Percentiles rank a stretch among this genome's conserved stretches.
phyloP scores from a whole-genome alignment of 192 early-diverging fungal genomes.

The Radiomyces spectabilis region DNA sequence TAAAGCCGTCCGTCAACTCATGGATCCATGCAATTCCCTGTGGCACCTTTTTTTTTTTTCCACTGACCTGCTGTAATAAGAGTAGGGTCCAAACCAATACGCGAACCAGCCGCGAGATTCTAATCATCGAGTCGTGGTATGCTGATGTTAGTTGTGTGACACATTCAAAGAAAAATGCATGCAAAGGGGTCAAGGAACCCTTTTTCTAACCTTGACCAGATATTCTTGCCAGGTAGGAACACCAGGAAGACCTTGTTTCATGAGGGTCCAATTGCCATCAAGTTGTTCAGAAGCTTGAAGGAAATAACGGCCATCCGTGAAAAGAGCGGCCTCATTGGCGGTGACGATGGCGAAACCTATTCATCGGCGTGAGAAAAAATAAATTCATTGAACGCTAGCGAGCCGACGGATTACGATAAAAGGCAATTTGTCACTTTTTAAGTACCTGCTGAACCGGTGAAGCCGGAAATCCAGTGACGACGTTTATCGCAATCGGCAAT shows the following conservation, averaged over 20 bases:
- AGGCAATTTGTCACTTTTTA: not conserved
- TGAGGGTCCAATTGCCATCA: slow-evolving; percentile 88
- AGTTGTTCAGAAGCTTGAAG: slow-evolving; percentile 91
- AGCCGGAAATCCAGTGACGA: slow-evolving; percentile 87
- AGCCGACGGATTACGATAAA: too few relatives aligned
- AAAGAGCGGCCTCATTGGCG: slow-evolving; percentile 70
- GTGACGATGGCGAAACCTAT: slow-evolving; percentile 81
- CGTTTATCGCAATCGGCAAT: slow-evolving; percentile 84
- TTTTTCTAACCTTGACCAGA: slow-evolving; percentile 55
- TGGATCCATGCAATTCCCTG: too few relatives aligned
- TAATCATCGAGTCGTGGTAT: too few relatives aligned
- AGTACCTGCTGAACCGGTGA: slow-evolving; percentile 92
- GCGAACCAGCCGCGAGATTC: slow-evolving; percentile 63
- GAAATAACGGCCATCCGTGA: slow-evolving; percentile 98
- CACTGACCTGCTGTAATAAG: slow-evolving; percentile 62
- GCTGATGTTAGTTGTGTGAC: too few relatives aligned
- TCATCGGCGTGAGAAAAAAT: slow-evolving; percentile 4
- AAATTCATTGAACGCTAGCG: too few relatives aligned
- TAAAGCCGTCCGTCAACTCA: too few relatives aligned
- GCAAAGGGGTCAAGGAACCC: too few relatives aligned
- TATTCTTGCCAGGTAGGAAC: slow-evolving; percentile 89
- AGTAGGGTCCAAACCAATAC: slow-evolving; percentile 88
- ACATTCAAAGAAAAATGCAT: too few relatives aligned
- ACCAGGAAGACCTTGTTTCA: slow-evolving; percentile 84
- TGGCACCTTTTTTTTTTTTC: not conserved